Base-by-base conservation (phyloP, 495 filamentous ascomycete genomes). In the Trichocladium uniseriatum region DNA sequence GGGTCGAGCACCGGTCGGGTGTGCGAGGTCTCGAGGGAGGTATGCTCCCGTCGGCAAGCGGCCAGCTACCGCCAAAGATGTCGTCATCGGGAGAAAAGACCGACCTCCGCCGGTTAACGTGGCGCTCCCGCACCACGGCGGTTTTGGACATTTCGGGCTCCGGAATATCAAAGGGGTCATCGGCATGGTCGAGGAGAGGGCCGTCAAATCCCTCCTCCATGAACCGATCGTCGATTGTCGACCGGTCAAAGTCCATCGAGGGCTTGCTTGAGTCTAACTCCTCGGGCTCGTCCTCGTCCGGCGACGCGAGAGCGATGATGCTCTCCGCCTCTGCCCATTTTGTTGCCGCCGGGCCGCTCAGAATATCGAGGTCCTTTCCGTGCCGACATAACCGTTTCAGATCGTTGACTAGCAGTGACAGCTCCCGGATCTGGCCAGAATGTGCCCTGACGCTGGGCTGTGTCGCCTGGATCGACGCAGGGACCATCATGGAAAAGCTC, bases 291-390 rank as follows among this genome's bases (percentile, higher is more conserved):
- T 91, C 87, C 39, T 92, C 86, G 49, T 92, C 84, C 28, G 88
- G 79, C 2, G 86, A 89, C 28, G 88, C 88, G 9, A 94, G 71
- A 27, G 86, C 84, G 55, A 94, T 88, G 39, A 94, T 91, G 14
- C 84, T 82, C 60, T 94, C 87, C 6, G 88, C 88, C 64, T 94
- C 88, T 58, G 84, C 82, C 83, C 86, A 94, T 32, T 89, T 69
- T 38, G 77, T 71, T 44, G 72, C 71, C 10, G 80, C 78, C 3
- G 77, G 66, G 0, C 85, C 85, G 48, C 74, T 58, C 20, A 86
- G 66, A 41, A 91, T 71, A 29, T 76, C 76, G 58, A 86, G 76
- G 29, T 81, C 76, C 39, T 76, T 79, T 7, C 80, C 88, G 20
- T 85, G 80, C 49, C 88, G 89, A 41, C 90, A 72, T 43, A 92